These are phyloP conservation scores for Panaeolus cyanescens DNA, from an alignment of 768 basidiomycete genomes.

Conservation along the genomic window DNA sequence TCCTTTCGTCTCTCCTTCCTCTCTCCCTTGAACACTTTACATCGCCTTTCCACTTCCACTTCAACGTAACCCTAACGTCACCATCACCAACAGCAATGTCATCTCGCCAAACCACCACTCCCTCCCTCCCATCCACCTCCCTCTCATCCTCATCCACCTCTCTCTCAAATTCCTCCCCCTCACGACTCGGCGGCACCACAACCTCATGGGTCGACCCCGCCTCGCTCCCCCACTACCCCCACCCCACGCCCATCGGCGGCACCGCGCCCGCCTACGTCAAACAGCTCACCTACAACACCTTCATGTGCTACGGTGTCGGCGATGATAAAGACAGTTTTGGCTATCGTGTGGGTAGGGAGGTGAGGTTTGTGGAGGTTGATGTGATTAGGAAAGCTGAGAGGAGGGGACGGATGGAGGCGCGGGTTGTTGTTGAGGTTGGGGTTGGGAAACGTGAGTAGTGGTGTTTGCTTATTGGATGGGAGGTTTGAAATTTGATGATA, in stretches of 20 bases:
- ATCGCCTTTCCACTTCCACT: conserved; percentile 23
- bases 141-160: conserved; percentile 10
- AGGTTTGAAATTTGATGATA: background rate
- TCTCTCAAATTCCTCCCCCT: conserved; percentile 16
- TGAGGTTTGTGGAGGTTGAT: conserved; percentile 63
- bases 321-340: conserved; percentile 63
- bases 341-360: conserved; percentile 57
- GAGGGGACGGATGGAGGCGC: conserved; percentile 58
- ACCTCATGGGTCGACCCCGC: conserved; percentile 66
- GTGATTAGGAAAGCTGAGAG: conserved; percentile 46
- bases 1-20: no score
- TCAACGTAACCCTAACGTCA: conserved; percentile 28
- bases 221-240: conserved; percentile 57
- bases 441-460: conserved; percentile 57
- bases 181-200: conserved; percentile 21
- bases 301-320: conserved; percentile 72
- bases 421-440: conserved; percentile 60
- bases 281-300: conserved; percentile 67
- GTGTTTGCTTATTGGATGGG: background rate
- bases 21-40: no score
- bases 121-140: conserved; percentile 11
- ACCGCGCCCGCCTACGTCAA: conserved; percentile 66
- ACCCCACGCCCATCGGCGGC: conserved; percentile 58
- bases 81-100: no score
- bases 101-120: conserved; percentile 15